Percentiles rank a stretch among this genome's conserved stretches.
Conservation (phyloP, 306 rosid species). For the peach (Prunus persica) region Prunus_persica_NCBIv2 NC_034012.1:2704001-2704500, state of each 20-base stretch:
- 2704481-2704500: neutral
- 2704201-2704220: neutral
- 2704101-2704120: conserved; percentile 9
- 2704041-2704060: conserved; percentile 95
- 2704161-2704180: neutral
- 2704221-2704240: neutral
- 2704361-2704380: neutral
- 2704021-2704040: conserved; percentile 98
- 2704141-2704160: neutral
- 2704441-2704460: neutral
- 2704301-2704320: neutral
- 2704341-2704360: neutral
- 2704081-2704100: conserved; percentile 45
- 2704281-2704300: neutral
- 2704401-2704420: neutral
- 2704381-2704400: neutral
- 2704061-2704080: conserved; percentile 71
- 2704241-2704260: no score
- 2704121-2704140: neutral
- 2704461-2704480: neutral
- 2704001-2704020: conserved; percentile 97
- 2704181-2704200: neutral
- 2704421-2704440: neutral
- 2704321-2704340: neutral
- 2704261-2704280: no score